These are phyloP conservation scores for Fagopyrum homotropicum DNA, from an alignment of 148 eudicot genomes.

Conservation along the genomic window DNA sequence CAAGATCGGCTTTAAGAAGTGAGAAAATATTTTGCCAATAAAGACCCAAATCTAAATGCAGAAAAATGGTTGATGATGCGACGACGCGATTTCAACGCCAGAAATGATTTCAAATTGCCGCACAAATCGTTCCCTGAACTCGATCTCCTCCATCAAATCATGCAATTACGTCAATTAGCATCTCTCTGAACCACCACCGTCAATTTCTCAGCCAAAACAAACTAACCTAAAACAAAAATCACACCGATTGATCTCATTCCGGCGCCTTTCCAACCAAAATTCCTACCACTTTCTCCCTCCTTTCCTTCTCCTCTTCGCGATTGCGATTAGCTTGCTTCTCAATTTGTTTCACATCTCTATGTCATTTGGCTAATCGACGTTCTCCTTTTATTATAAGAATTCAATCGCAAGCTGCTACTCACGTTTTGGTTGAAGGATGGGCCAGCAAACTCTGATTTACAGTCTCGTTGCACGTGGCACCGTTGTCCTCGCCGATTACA, in stretches of 20 bases:
- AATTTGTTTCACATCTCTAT: background rate
- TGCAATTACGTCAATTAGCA: background rate
- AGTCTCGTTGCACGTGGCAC: conserved; percentile 42
- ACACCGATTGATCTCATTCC: background rate
- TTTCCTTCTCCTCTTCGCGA: background rate
- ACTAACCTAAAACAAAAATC: conserved; percentile 1
- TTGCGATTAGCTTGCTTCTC: background rate
- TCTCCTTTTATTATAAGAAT: background rate
- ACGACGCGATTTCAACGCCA: background rate
- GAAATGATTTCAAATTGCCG: background rate
- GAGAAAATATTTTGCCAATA: too few species aligned
- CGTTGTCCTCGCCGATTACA: conserved; percentile 37
- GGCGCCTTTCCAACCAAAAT: background rate
- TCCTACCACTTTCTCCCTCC: background rate
- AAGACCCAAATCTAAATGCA: too few species aligned
- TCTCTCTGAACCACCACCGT: conserved; percentile 1
- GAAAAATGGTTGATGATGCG: background rate
- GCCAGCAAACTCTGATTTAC: conserved; percentile 40
- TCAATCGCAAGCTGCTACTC: background rate
- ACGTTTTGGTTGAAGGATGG: conserved; percentile 22
- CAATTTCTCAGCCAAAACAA: background rate
- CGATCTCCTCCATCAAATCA: conserved; percentile 6
- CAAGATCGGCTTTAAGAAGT: too few species aligned
- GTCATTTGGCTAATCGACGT: background rate
- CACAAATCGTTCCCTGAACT: background rate